These are phyloP conservation scores for Chamaecrista fasciculata DNA, from an alignment of 306 rosid genomes.

Conservation along the genomic window DNA sequence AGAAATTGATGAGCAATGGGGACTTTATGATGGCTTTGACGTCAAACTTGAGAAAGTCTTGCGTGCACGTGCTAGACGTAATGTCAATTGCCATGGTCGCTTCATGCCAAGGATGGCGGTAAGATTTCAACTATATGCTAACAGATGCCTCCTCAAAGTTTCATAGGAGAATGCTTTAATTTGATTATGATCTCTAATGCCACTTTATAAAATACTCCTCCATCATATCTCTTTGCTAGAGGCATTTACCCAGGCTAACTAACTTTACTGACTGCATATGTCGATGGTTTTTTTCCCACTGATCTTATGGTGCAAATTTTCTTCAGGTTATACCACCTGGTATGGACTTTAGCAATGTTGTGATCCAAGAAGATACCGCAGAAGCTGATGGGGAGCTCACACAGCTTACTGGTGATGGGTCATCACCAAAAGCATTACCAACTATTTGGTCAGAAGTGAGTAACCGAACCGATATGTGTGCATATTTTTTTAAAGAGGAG, in stretches of 20 bases:
- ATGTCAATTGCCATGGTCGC: conserved; percentile 82
- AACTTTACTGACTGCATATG: not conserved
- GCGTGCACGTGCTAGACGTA: conserved; percentile 83
- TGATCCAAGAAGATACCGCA: conserved; percentile 62
- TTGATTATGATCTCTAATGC: conserved; percentile 11
- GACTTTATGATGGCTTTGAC: conserved; percentile 88
- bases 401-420: conserved; percentile 47
- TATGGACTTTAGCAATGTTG: conserved; percentile 87
- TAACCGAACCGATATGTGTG: conserved; percentile 19
- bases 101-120: conserved; percentile 97
- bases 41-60: conserved; percentile 86
- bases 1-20: conserved; percentile 95
- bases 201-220: not conserved
- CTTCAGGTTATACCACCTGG: conserved; percentile 87
- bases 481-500: not conserved
- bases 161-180: not conserved
- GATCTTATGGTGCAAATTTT: conserved; percentile 20
- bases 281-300: not conserved
- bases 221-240: conserved; percentile 4
- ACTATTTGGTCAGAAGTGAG: conserved; percentile 83
- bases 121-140: conserved; percentile 27
- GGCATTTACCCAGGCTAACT: not conserved
- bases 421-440: conserved; percentile 73
- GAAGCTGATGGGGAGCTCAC: conserved; percentile 68
- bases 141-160: not conserved